phyloP scores from a whole-genome alignment of 78 protist genomes.

The Cavenderia fasciculata region DNA sequence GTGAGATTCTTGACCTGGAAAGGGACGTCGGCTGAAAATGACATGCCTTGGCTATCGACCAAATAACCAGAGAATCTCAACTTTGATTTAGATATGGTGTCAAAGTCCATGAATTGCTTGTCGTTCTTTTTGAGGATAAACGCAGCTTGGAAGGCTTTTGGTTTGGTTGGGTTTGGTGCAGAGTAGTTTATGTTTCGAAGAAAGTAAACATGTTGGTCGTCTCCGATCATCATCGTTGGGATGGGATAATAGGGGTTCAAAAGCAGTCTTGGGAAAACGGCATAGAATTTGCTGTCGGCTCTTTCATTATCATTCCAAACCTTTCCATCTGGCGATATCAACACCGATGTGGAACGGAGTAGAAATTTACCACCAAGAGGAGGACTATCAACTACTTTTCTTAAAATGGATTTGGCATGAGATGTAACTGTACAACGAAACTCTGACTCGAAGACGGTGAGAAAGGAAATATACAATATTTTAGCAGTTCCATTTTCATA shows the following conservation, averaged over 20 bases:
- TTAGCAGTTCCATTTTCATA: constrained; percentile 36
- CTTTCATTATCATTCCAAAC: not conserved
- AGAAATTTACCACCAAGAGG: too few species aligned
- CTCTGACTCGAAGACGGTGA: constrained; percentile 14
- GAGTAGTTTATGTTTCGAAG: too few species aligned
- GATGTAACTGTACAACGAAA: constrained; percentile 23
- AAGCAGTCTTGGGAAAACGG: constrained; percentile 1
- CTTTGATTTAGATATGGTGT: not conserved
- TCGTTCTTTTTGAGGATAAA: not conserved
- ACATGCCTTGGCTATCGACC: not conserved
- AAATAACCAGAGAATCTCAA: not conserved
- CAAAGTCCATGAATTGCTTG: not conserved
- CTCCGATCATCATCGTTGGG: not conserved
- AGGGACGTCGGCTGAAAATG: not conserved
- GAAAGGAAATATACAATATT: constrained; percentile 37
- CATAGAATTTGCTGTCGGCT: not conserved
- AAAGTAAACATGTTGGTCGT: too few species aligned
- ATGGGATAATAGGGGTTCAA: constrained; percentile 34
- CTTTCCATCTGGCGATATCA: constrained; percentile 10
- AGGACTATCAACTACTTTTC: too few species aligned
- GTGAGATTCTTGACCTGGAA: not conserved
- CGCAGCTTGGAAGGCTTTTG: not conserved
- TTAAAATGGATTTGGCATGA: too few species aligned
- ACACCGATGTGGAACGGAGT: too few species aligned
- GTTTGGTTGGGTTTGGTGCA: not conserved